Percentiles rank a stretch among this genome's conserved stretches.
phyloP scores from a whole-genome alignment of 2,329 filamentous ascomycete species.

The Nigrospora sphaerica region DNA sequence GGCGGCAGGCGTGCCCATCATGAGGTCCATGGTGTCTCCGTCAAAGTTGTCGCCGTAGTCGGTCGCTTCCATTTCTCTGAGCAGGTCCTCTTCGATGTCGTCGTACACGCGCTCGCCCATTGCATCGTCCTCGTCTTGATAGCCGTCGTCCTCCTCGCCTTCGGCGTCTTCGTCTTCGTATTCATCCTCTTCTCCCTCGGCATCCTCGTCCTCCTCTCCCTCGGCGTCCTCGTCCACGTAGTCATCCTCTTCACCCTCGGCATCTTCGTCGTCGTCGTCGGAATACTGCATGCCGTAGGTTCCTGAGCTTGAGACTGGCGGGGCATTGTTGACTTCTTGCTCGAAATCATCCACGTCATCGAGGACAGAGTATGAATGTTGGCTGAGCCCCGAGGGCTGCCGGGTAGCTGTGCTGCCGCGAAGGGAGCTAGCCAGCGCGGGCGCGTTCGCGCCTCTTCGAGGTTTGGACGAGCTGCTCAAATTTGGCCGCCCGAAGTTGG shows the following conservation, averaged over 20 bases:
- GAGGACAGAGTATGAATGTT: constrained; percentile 27
- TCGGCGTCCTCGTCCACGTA: constrained; percentile 27
- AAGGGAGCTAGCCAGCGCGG: constrained; percentile 41
- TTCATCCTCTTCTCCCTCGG: constrained; percentile 29
- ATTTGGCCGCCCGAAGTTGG: constrained; percentile 28
- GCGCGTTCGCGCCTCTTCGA: constrained; percentile 27
- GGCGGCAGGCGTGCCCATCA: constrained; percentile 49
- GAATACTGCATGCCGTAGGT: constrained; percentile 18
- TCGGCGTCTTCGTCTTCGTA: constrained; percentile 28
- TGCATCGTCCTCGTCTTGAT: constrained; percentile 27
- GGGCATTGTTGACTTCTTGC: constrained; percentile 24
- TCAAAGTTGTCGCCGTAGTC: constrained; percentile 14
- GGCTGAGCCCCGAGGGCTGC: constrained; percentile 46
- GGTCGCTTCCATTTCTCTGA: constrained; percentile 20
- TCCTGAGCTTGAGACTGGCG: constrained; percentile 6
- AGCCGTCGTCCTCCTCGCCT: constrained; percentile 30
- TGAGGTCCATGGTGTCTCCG: constrained; percentile 39
- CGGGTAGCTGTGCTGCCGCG: constrained; percentile 28
- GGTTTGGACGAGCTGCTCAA: constrained; percentile 17
- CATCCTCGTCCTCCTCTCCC: constrained; percentile 29
- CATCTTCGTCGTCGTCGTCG: constrained; percentile 28
- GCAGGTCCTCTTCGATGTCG: constrained; percentile 26
- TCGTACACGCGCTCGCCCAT: constrained; percentile 9
- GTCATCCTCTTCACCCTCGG: constrained; percentile 20
- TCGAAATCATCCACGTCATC: constrained; percentile 25